Base-by-base conservation (phyloP, 768 basidiomycete genomes). In the Hypholoma sublateritium region DNA sequence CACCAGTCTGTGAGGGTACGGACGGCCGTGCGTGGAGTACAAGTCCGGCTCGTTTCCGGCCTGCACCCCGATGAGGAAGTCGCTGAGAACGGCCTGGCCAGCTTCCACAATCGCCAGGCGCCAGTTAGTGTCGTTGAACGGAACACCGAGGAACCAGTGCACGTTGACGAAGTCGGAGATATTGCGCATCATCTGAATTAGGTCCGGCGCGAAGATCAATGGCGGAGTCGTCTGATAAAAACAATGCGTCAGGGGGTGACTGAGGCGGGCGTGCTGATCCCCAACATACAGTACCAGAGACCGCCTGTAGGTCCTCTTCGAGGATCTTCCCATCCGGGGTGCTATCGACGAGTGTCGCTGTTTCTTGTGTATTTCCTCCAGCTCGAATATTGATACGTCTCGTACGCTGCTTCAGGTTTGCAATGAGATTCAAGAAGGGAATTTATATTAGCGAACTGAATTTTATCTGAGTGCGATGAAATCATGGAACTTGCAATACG, bases 361-460 rank as follows among this genome's bases (percentile, higher is more conserved):
- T 78, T 58, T 94, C 91, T 66, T 93, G 91, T 0, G 87, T 86
- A 69, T 92, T 93, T 32, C 80, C 81, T 4, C 44, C 44, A 3
- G 22, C 44, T 13, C 44, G 44, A 12, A 45, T 24, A 24, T 45
- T 45, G 44, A 45, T 45, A 13, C 44, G 44, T 24, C 44, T 90
- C 7, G 80, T 81, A 25, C 91, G 80, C 54, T 81, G 76, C 50
- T 75, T 76, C 6, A 94, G 74, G 61, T 88, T 87, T 8, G 84
- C 76, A 73, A 94, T 81, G 28, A 92, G 77, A 68, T 93, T 93
- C n/a, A 91, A 77, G 72, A 91, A 90, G 1, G 86, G 78, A 28
- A 87, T 78, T 44, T 79, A 72, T 13, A 85, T 64, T 22, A 77
- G 70, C 6, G 83, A 74, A 37, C 84, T 86, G 28, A 36, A 4